Conservation (phyloP, 2,329 filamentous ascomycete species). For the Fusarium hainanense region DNA sequence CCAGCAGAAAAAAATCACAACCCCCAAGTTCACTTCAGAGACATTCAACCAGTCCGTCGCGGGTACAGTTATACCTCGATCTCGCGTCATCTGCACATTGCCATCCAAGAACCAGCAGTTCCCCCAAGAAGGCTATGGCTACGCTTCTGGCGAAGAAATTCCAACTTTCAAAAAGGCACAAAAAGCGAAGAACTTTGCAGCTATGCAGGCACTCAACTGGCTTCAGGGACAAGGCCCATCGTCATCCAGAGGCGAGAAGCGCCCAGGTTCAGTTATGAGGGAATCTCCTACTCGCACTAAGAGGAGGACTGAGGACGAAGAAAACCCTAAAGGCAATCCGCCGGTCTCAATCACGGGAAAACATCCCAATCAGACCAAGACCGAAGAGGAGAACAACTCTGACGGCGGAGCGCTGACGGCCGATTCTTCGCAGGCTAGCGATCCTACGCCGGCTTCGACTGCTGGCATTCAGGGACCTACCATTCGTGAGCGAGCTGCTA, state of each 20-base stretch:
- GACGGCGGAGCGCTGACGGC: slow-evolving; percentile 15
- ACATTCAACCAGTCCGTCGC: slow-evolving; percentile 29
- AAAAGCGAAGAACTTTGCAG: slow-evolving; percentile 65
- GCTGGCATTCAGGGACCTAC: background rate
- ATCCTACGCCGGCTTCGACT: background rate
- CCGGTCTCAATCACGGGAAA: slow-evolving; percentile 7
- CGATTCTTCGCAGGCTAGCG: background rate
- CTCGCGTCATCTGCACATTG: slow-evolving; percentile 45
- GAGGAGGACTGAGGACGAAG: slow-evolving; percentile 31
- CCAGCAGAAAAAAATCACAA: slow-evolving; percentile 10
- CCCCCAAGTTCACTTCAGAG: slow-evolving; percentile 13
- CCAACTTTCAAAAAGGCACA: slow-evolving; percentile 61
- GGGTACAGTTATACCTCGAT: slow-evolving; percentile 38
- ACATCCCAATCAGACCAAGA: slow-evolving; percentile 22
- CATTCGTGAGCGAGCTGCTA: slow-evolving; percentile 46
- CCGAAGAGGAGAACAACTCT: slow-evolving; percentile 20
- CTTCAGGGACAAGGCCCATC: slow-evolving; percentile 1
- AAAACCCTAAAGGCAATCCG: slow-evolving; percentile 14
- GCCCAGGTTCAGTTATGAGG: slow-evolving; percentile 6
- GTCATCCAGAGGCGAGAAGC: slow-evolving; percentile 14
- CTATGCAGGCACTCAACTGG: slow-evolving; percentile 54
- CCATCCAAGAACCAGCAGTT: slow-evolving; percentile 38
- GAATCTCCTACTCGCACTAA: slow-evolving; percentile 17
- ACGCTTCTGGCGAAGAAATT: slow-evolving; percentile 38
- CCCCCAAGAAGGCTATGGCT: slow-evolving; percentile 51